These are phyloP conservation scores for Auricularia heimuer DNA, from an alignment of 768 basidiomycete species.

Conservation along the genomic window DNA sequence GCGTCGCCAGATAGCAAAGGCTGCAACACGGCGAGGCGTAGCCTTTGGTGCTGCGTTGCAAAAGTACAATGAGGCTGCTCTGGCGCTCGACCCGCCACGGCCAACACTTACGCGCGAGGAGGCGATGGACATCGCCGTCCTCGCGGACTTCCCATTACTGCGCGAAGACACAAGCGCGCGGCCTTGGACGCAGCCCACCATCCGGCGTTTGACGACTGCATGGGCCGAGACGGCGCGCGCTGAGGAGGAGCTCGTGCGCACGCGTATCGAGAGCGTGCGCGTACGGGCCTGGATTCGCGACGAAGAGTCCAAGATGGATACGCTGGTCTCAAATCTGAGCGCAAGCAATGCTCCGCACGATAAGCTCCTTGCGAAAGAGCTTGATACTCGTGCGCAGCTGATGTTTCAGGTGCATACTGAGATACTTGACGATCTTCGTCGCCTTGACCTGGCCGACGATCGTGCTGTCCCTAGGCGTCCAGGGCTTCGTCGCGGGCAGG, in stretches of 20 bases:
- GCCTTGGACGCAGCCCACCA: not conserved
- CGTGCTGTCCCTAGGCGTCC: not conserved
- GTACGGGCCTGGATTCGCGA: not conserved
- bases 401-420: not conserved
- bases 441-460: not conserved
- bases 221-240: not conserved
- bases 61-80: slow-evolving; percentile 1
- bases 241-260: not conserved
- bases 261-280: not conserved
- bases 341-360: not conserved
- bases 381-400: not conserved
- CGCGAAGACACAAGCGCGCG: not conserved
- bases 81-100: not conserved
- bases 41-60: not conserved
- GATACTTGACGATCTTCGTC: not conserved
- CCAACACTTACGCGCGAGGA: not conserved
- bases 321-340: not conserved
- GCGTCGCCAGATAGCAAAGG: not conserved
- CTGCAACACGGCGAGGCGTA: not conserved
- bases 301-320: not conserved
- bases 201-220: not conserved
- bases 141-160: not conserved
- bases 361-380: not conserved
- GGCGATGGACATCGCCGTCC: not conserved
- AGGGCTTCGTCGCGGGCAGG: not conserved